These are phyloP conservation scores for Tylopilus rubrobrunneus DNA, from an alignment of 768 basidiomycete species.

Conservation along the genomic window DNA sequence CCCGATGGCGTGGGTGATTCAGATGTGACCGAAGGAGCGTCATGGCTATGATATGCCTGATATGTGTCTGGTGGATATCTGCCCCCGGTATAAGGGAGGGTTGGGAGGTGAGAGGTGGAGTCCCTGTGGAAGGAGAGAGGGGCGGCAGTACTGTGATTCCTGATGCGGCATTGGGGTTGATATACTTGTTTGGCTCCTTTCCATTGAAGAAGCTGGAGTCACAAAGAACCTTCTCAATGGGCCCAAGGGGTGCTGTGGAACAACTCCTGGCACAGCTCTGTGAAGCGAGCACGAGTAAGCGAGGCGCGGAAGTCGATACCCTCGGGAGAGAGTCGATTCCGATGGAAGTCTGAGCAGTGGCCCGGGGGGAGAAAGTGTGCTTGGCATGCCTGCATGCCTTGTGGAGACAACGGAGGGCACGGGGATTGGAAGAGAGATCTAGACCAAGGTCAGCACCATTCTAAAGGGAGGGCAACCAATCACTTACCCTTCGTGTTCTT, in stretches of 20 bases:
- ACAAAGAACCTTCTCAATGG: conserved; percentile 96
- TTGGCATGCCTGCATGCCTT: conserved; percentile 99
- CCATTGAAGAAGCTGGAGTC: conserved; percentile 99
- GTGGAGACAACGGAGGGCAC: conserved; percentile 95
- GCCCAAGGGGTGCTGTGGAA: conserved; percentile 90
- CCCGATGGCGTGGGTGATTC: conserved; percentile 8
- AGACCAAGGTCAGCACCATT: conserved; percentile 6
- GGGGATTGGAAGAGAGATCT: conserved; percentile 88
- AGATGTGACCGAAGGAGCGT: conserved; percentile 6
- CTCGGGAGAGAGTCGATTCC: conserved; percentile 98
- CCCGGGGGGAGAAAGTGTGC: conserved; percentile 84
- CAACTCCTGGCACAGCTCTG: conserved; percentile 91
- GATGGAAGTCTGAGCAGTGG: conserved; percentile 89
- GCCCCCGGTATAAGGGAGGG: conserved; percentile 29
- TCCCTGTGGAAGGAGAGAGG: conserved; percentile 30
- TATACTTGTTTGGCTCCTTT: conserved; percentile 96
- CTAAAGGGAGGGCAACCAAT: background rate
- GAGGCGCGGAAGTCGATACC: conserved; percentile 99
- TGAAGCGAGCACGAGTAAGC: conserved; percentile 96
- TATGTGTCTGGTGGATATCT: conserved; percentile 33
- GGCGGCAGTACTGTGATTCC: conserved; percentile 12
- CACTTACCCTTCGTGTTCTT: conserved; percentile 89
- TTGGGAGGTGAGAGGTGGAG: conserved; percentile 29
- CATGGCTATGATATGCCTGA: conserved; percentile 19
- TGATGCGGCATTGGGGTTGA: conserved; percentile 81